phyloP scores from a whole-genome alignment of 805 yeast genomes.

The Myxozyma vanderwaltii region DNA sequence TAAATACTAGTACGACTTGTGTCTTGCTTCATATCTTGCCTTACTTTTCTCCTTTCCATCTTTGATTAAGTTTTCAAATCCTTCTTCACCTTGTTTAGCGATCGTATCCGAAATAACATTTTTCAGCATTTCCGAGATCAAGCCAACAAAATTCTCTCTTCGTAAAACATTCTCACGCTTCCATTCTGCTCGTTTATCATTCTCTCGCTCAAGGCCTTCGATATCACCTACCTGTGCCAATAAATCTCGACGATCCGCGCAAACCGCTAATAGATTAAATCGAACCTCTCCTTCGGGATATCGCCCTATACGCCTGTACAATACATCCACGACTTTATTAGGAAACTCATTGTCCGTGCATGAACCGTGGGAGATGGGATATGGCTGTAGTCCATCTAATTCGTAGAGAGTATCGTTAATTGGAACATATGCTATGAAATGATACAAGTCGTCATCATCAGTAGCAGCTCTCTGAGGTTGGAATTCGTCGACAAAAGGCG shows the following conservation, averaged over 20 bases:
- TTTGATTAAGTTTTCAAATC: constrained; percentile 38
- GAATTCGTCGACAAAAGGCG: constrained; percentile 52
- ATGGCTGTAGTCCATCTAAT: constrained; percentile 60
- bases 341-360: constrained; percentile 50
- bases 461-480: constrained; percentile 19
- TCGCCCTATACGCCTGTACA: constrained; percentile 51
- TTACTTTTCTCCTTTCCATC: constrained; percentile 15
- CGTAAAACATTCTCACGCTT: constrained; percentile 56
- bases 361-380: constrained; percentile 57
- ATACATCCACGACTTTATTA: constrained; percentile 48
- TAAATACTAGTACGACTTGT: not conserved
- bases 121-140: constrained; percentile 52
- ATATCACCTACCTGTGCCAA: constrained; percentile 48
- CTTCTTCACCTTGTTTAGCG: constrained; percentile 46
- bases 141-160: constrained; percentile 55
- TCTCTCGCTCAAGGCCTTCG: constrained; percentile 46
- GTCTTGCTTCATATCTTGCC: constrained; percentile 2
- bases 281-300: constrained; percentile 54
- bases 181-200: constrained; percentile 55
- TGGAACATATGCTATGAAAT: constrained; percentile 59
- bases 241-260: constrained; percentile 52
- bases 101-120: constrained; percentile 42
- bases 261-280: constrained; percentile 58
- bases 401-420: constrained; percentile 55
- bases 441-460: constrained; percentile 51